These are phyloP conservation scores for Fagus sylvatica DNA, from an alignment of 306 rosid genomes.

Conservation along the genomic window DNA sequence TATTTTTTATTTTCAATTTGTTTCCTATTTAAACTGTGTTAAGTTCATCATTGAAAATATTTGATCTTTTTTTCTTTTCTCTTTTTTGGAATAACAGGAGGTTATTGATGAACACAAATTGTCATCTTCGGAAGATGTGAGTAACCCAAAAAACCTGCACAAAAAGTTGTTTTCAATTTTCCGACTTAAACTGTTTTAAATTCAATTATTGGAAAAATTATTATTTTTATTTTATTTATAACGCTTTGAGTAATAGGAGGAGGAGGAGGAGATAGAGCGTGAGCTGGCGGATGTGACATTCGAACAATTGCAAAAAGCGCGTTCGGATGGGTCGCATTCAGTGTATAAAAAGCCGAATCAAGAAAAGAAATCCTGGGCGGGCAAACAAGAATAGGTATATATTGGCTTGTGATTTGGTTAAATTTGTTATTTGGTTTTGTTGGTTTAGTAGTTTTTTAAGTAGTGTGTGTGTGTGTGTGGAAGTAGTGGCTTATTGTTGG, in stretches of 20 bases:
- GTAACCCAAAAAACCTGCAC: not conserved
- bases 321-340: slow-evolving; percentile 61
- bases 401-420: not conserved
- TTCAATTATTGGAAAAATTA: not conserved
- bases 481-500: slow-evolving; percentile 22
- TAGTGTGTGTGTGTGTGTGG: slow-evolving; percentile 8
- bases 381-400: slow-evolving; percentile 81
- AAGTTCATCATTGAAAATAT: no score
- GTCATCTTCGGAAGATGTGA: slow-evolving; percentile 32
- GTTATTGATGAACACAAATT: slow-evolving; percentile 29
- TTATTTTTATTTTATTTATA: not conserved
- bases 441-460: not conserved
- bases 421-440: not conserved
- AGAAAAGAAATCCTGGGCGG: slow-evolving; percentile 50
- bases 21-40: not conserved
- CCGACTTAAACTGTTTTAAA: not conserved
- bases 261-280: slow-evolving; percentile 77
- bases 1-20: not conserved
- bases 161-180: not conserved
- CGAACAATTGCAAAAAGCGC: slow-evolving; percentile 85
- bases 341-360: slow-evolving; percentile 39
- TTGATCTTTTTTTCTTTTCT: no score
- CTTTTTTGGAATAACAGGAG: slow-evolving; percentile 3
- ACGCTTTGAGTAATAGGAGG: not conserved
- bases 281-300: slow-evolving; percentile 80